phyloP scores from a whole-genome alignment of 2,329 filamentous ascomycete genomes.

The Blumeria hordei region DNA sequence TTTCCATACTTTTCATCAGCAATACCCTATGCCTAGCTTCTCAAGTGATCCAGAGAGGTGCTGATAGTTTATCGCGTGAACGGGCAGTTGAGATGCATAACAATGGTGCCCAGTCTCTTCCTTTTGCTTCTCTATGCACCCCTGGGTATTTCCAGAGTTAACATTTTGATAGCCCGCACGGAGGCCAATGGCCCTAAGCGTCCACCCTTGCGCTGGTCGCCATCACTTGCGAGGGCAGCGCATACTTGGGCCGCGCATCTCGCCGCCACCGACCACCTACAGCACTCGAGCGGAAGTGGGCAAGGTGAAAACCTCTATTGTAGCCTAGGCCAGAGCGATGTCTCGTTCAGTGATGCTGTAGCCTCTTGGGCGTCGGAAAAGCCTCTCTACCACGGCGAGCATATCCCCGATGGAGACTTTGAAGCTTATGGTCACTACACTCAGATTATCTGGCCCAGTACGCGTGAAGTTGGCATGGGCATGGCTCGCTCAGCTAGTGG shows the following conservation, averaged over 20 bases:
- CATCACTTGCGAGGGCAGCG: not conserved
- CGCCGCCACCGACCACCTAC: not conserved
- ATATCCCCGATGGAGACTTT: slow-evolving; percentile 2
- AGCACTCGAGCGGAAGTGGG: not conserved
- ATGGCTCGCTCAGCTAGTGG: not conserved
- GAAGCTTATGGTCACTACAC: slow-evolving; percentile 4
- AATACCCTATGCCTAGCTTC: no score
- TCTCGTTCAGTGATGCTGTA: not conserved
- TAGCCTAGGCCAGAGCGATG: not conserved
- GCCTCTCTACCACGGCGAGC: slow-evolving; percentile 2
- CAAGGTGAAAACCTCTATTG: not conserved
- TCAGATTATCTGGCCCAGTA: slow-evolving; percentile 3
- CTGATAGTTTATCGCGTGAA: no score
- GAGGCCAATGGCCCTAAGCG: not conserved
- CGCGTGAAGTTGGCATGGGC: slow-evolving; percentile 2
- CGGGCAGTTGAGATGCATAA: no score
- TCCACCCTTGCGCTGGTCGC: not conserved
- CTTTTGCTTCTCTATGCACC: no score
- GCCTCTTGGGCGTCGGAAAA: slow-evolving; percentile 2
- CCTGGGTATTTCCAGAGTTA: no score
- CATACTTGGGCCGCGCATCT: not conserved
- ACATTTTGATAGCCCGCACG: not conserved
- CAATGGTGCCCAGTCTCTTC: no score
- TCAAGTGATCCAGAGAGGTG: no score
- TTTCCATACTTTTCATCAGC: no score